Evolutionary conservation across 345 rosid species (phyloP), one percentile per base, ranked within the genome.

Genomic region (Geranium rotundifolium): DNA sequence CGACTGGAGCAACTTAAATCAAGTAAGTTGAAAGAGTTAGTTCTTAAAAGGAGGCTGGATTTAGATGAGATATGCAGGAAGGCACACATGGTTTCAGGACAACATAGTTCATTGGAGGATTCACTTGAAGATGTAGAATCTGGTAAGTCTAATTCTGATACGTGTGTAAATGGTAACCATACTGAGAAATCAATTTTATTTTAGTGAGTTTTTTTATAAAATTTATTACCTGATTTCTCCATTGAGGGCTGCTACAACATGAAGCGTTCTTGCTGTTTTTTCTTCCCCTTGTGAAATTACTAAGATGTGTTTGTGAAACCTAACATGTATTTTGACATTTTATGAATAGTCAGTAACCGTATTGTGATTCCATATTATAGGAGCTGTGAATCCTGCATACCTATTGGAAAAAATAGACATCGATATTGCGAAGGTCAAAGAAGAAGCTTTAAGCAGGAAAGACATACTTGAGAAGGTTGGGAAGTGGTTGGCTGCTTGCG

Each of bases 391-490:
- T 65, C 85, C 86, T 29, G 57, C 69, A 39, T 54, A 56, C 71
- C 54, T 86, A 20, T 54, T 89, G 57, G 86, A 77, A 66, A 70
- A 84, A 65, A 80, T 75, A 71, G 93, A 89, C n/a, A 72, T 76
- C 8, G 80, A 74, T 72, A 79, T 86, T 80, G 84, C 80, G n/a
- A 74, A 81, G 61, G 84, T 76, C 31, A 86, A 75, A 76, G 89
- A 67, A 49, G 90, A 84, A 76, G 81, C 87, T 69, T 72, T 61
- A 64, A 79, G 86, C 72, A 75, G 93, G 71, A 86, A 80, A 63
- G 90, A 89, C 54, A 83, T 86, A 72, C 79, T 89, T 0, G 90
- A 86, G 64, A 89, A 76, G 62, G 80, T 84, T 61, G 93, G 82
- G 75, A 89, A 86, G 63, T 86, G 96, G 93, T 68, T 79, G 66